Conservation (phyloP, 1,284 basidiomycete genomes). For the Fomitopsis betulina region DNA sequence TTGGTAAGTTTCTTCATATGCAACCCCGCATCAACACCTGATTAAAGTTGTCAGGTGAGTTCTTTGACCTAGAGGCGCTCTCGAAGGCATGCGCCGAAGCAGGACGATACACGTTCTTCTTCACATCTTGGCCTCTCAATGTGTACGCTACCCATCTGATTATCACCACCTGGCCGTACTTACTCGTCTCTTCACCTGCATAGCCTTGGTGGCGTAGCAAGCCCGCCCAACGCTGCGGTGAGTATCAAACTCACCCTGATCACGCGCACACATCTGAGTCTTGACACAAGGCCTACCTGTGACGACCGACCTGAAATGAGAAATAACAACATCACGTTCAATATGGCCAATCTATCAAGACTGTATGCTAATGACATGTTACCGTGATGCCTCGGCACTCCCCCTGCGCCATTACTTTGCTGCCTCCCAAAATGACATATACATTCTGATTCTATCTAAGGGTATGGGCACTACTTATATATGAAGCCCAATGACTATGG, state of each 20-base stretch:
- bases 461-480: no score
- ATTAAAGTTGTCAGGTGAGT: conserved; percentile 41
- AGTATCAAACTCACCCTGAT: conserved; percentile 20
- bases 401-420: no score
- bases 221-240: conserved; percentile 67
- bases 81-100: conserved; percentile 52
- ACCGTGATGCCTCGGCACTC: no score
- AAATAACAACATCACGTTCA: no score
- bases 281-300: conserved; percentile 2
- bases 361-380: no score
- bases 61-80: conserved; percentile 65
- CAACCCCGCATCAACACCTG: neutral
- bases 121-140: conserved; percentile 69
- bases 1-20: conserved; percentile 35
- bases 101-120: conserved; percentile 65
- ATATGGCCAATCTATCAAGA: no score
- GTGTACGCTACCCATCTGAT: conserved; percentile 35
- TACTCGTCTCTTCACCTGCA: neutral
- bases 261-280: neutral
- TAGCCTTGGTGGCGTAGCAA: conserved; percentile 62
- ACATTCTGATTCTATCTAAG: no score
- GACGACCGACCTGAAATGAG: neutral
- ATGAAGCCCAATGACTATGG: no score
- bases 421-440: no score
- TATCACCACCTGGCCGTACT: neutral